Percentiles rank a stretch among this genome's conserved stretches.
Evolutionary conservation across 352 stramenopile species (phyloP).

Genomic region (Pythium diclinum): DNA sequence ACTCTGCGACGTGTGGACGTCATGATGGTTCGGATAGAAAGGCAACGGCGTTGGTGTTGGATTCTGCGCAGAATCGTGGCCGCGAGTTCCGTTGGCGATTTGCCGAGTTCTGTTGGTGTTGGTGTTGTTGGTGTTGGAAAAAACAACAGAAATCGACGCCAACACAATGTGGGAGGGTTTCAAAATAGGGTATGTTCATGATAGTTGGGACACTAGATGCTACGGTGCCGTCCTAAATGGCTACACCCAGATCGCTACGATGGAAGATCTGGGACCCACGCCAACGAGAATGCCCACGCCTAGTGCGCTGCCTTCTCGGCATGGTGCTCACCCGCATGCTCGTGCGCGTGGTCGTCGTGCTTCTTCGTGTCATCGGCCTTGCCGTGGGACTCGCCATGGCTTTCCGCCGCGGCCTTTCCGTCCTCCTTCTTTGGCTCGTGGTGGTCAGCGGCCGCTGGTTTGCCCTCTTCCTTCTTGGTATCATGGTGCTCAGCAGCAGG

Average conservation of each 20-base stretch:
- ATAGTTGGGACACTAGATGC: slow-evolving; percentile 18
- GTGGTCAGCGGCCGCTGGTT: neutral
- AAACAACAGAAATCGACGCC: neutral
- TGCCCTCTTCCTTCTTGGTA: neutral
- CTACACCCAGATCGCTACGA: neutral
- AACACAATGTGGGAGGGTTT: neutral
- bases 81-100: neutral
- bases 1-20: slow-evolving; percentile 34
- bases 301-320: slow-evolving; percentile 26
- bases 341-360: slow-evolving; percentile 9
- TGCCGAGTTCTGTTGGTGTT: neutral
- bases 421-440: slow-evolving; percentile 5
- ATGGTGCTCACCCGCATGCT: slow-evolving; percentile 21
- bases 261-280: neutral
- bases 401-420: neutral
- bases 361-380: slow-evolving; percentile 15
- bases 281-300: neutral
- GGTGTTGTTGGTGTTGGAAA: slow-evolving; percentile 2
- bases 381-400: neutral
- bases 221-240: slow-evolving; percentile 6
- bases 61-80: slow-evolving; percentile 9
- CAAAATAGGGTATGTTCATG: slow-evolving; percentile 18
- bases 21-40: slow-evolving; percentile 3
- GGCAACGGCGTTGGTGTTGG: slow-evolving; percentile 1
- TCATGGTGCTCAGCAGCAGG: neutral